Evolutionary conservation across 2,329 filamentous ascomycete species (phyloP), one percentile per base, ranked within the genome.

Genomic region (Lecanosticta acicola): DNA sequence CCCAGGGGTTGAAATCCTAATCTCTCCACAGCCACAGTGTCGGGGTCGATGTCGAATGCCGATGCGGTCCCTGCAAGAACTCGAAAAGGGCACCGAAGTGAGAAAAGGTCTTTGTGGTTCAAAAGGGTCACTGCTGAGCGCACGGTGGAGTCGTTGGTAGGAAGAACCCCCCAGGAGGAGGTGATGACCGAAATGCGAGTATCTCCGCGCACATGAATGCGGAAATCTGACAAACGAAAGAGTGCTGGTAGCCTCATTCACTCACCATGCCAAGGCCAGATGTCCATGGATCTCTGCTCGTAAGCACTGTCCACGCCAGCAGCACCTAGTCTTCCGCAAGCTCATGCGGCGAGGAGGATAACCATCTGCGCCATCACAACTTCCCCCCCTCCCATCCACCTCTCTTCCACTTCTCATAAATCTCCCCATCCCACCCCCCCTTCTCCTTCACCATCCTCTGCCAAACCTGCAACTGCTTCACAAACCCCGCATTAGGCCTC

Each of bases 401-500:
- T 11, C 9, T 26, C 11, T 37, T 41, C 43, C 43, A 46, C 20
- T 32, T 8, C n/a, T 17, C 8, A 37, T 46, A 46, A 1, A 41
- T 13, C 11, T 43, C 37, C 43, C 20, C 48, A 41, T 51, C 53
- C 29, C 55, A 56, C 43, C 56, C 56, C 4, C 34, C 49, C 24
- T 54, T 47, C 39, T 49, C 52, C 9, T 55, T 51, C 37, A 68
- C 53, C 87, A 95, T 94, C 57, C 83, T 73, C 72, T 87, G 83
- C 74, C 88, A 97, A 45, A 96, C 71, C 53, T 82, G 75, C 9
- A 97, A 75, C 67, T 97, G 93, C 44, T 79, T 73, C 81, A 90
- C 88, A 73, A 97, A 97, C 16, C 89, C 91, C 17, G 78, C 70
- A 65, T 97, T 97, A 4, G 91, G 91, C 60, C 89, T 84, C 49